Conservation (phyloP, 148 eudicot species). For the Spergularia bocconei region DNA sequence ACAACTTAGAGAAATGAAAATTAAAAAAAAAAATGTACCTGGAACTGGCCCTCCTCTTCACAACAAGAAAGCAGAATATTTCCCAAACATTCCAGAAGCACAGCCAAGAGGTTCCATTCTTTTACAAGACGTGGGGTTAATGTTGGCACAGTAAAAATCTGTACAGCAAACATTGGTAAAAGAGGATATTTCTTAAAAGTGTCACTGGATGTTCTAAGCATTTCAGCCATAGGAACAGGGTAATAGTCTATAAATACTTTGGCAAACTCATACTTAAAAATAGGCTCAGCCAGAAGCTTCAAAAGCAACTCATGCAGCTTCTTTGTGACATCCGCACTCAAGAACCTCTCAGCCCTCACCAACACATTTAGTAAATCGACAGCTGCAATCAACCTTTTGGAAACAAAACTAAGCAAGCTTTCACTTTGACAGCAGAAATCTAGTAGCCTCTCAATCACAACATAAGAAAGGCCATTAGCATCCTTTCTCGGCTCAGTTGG, state of each 20-base stretch:
- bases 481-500: conserved; percentile 34
- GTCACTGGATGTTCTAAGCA: conserved; percentile 47
- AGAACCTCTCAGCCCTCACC: conserved; percentile 78
- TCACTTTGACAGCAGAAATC: conserved; percentile 80
- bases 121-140: conserved; percentile 81
- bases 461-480: conserved; percentile 54
- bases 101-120: conserved; percentile 66
- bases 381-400: conserved; percentile 49
- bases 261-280: conserved; percentile 85
- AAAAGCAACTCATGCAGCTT: conserved; percentile 82
- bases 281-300: conserved; percentile 87
- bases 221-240: conserved; percentile 58
- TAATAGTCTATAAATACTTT: conserved; percentile 70
- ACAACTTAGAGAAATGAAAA: background rate
- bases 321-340: conserved; percentile 41
- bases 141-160: conserved; percentile 92
- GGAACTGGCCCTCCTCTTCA: conserved; percentile 69
- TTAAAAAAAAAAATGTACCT: conserved; percentile 44
- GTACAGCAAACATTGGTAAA: conserved; percentile 74
- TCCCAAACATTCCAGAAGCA: conserved; percentile 68
- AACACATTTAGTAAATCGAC: conserved; percentile 61
- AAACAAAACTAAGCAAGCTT: conserved; percentile 86
- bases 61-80: conserved; percentile 56
- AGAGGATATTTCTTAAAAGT: conserved; percentile 51
- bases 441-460: conserved; percentile 65